Conservation (phyloP, 2,329 filamentous ascomycete species). For the Paraphoma sp. region DNA sequence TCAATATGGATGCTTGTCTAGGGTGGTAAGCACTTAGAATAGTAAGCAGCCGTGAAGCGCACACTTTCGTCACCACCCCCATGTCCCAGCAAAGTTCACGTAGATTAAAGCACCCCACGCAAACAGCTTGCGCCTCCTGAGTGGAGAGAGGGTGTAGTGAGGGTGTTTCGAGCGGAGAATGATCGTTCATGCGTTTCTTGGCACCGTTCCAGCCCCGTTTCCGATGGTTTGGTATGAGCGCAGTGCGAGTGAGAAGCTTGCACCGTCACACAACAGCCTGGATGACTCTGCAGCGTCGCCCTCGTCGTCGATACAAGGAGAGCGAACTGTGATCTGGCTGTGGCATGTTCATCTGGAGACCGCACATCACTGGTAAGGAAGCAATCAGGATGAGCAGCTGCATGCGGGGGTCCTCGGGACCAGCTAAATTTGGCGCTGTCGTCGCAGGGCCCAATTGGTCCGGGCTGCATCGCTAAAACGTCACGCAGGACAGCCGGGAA, state of each 20-base stretch:
- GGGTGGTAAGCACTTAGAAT: slow-evolving; percentile 31
- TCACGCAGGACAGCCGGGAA: slow-evolving; percentile 8
- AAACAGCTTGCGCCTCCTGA: slow-evolving; percentile 11
- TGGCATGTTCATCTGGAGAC: slow-evolving; percentile 10
- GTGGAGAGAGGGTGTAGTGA: slow-evolving; percentile 26
- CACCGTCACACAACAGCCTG: not conserved
- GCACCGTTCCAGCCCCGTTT: slow-evolving; percentile 33
- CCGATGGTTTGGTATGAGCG: slow-evolving; percentile 5
- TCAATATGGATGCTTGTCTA: slow-evolving; percentile 29
- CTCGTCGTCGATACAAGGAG: not conserved
- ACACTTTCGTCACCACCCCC: slow-evolving; percentile 8
- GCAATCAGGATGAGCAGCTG: slow-evolving; percentile 9
- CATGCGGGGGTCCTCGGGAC: slow-evolving; percentile 4
- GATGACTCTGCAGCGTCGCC: not conserved
- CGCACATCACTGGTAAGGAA: slow-evolving; percentile 11
- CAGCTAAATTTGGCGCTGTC: slow-evolving; percentile 17
- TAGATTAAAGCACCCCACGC: slow-evolving; percentile 21
- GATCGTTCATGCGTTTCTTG: slow-evolving; percentile 34
- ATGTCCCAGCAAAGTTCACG: slow-evolving; percentile 13
- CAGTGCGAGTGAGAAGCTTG: not conserved
- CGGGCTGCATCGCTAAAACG: slow-evolving; percentile 8
- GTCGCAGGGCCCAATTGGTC: slow-evolving; percentile 10
- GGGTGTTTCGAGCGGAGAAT: slow-evolving; percentile 31
- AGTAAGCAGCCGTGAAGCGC: slow-evolving; percentile 24
- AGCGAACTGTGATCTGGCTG: not conserved